These are phyloP conservation scores for Penicillium simplicissimum DNA, from an alignment of 495 filamentous ascomycete genomes.

Conservation along the genomic window DNA sequence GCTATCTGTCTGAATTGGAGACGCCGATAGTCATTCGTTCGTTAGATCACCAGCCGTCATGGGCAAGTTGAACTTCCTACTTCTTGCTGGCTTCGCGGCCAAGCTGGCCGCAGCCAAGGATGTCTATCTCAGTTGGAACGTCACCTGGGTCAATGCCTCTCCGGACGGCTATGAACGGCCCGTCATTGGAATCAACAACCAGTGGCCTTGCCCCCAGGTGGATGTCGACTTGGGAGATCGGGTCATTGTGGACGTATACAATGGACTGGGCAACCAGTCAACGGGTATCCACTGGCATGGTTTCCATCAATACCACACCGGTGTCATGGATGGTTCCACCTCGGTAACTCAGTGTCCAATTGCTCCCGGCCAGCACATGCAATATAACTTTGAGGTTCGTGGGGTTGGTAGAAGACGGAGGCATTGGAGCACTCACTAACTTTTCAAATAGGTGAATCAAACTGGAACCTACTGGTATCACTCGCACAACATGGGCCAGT, in stretches of 20 bases:
- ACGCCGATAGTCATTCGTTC: constrained; percentile 22
- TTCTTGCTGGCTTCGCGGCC: constrained; percentile 26
- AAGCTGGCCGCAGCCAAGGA: constrained; percentile 33
- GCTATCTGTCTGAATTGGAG: constrained; percentile 18
- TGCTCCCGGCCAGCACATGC: constrained; percentile 55
- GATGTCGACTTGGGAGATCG: constrained; percentile 70
- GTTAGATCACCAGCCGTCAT: constrained; percentile 20
- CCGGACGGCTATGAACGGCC: constrained; percentile 74
- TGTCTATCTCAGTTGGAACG: constrained; percentile 62
- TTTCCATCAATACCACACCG: constrained; percentile 60
- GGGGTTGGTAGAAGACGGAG: constrained; percentile 19
- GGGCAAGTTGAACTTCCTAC: constrained; percentile 25
- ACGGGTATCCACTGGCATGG: constrained; percentile 74
- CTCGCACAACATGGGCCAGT: constrained; percentile 70
- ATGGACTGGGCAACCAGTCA: constrained; percentile 70
- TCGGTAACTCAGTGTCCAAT: constrained; percentile 70
- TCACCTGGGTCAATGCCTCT: constrained; percentile 78
- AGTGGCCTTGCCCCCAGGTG: constrained; percentile 76
- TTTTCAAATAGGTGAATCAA: constrained; percentile 60
- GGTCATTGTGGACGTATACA: constrained; percentile 71
- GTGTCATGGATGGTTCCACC: constrained; percentile 62
- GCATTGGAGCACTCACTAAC: not conserved
- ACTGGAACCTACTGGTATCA: constrained; percentile 88
- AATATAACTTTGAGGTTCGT: constrained; percentile 74
- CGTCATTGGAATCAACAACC: constrained; percentile 77